Conservation (phyloP, 208 protist species). For the Strigomonas culicis region DNA sequence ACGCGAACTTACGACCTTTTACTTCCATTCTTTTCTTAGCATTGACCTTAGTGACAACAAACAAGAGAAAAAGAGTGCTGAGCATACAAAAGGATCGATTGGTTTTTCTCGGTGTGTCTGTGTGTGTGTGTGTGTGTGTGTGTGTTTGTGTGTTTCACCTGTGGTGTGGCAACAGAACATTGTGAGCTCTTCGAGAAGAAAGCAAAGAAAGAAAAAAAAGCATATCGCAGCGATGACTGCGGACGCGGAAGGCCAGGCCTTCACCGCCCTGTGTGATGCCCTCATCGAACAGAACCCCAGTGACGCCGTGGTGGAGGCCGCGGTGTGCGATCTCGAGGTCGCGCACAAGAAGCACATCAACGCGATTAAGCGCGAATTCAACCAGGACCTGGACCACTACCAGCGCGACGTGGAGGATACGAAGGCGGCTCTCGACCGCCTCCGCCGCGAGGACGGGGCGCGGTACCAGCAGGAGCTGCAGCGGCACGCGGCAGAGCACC, state of each 20-base stretch:
- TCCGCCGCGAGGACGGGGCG: conserved; percentile 16
- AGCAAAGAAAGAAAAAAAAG: neutral
- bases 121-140: neutral
- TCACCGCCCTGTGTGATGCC: conserved; percentile 25
- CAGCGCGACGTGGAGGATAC: conserved; percentile 14
- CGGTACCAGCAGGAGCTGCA: conserved; percentile 24
- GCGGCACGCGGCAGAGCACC: conserved; percentile 17
- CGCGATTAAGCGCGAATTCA: conserved; percentile 32
- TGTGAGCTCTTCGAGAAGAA: conserved; percentile 5
- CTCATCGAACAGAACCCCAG: conserved; percentile 18
- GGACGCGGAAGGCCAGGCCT: conserved; percentile 16
- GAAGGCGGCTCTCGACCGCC: conserved; percentile 16
- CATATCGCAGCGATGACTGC: conserved; percentile 6
- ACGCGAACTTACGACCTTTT: no score
- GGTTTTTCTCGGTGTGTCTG: no score
- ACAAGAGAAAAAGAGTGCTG: conserved; percentile 8
- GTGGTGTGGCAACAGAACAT: neutral
- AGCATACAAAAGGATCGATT: neutral
- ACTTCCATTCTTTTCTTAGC: neutral
- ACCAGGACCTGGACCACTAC: conserved; percentile 22
- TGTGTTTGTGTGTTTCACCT: neutral
- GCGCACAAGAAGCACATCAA: conserved; percentile 34
- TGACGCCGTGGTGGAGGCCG: conserved; percentile 20
- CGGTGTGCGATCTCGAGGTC: conserved; percentile 31
- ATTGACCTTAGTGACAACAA: neutral